A percentile compares a stretch with the other conserved stretches of the same genome.
Evolutionary conservation across 495 filamentous ascomycete species (phyloP).

Genomic region (Polyplosphaeria fusca): DNA sequence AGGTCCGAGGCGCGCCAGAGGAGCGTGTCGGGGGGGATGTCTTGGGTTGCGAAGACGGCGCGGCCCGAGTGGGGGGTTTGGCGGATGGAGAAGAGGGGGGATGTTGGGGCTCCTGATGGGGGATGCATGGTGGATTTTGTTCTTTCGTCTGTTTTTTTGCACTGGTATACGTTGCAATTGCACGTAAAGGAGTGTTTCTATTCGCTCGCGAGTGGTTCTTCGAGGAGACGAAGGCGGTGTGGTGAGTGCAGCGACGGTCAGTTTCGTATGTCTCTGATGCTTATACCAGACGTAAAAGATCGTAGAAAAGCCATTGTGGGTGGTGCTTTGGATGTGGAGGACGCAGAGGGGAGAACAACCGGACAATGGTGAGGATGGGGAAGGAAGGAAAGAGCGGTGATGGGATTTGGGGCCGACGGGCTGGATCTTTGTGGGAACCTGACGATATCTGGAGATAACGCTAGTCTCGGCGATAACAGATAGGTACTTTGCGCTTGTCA

Average conservation of each 20-base stretch:
- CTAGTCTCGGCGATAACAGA: neutral
- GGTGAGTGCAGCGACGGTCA: neutral
- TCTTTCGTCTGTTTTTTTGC: neutral
- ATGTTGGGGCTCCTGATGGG: conserved; percentile 6
- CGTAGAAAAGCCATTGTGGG: conserved; percentile 20
- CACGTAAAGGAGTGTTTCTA: too few species aligned
- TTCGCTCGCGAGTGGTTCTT: neutral
- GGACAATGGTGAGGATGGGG: neutral
- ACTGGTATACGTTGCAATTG: neutral
- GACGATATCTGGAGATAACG: neutral
- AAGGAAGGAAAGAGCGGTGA: neutral
- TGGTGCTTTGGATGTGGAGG: neutral
- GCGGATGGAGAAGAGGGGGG: conserved; percentile 33
- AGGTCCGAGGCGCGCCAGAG: conserved; percentile 25
- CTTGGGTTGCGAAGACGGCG: conserved; percentile 35
- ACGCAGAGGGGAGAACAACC: neutral
- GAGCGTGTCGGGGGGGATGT: conserved; percentile 28
- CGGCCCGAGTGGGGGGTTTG: conserved; percentile 35
- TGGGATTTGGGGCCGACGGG: neutral
- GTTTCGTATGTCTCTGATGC: conserved; percentile 30
- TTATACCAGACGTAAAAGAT: conserved; percentile 25
- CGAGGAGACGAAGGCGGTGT: neutral
- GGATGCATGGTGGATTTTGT: neutral
- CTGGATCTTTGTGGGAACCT: neutral
- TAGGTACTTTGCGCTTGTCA: too few species aligned